Percentiles rank a stretch among this genome's conserved stretches.
Evolutionary conservation across 371 early-diverging fungal genomes (phyloP).

Genomic region (Smittium mucronatum): DNA sequence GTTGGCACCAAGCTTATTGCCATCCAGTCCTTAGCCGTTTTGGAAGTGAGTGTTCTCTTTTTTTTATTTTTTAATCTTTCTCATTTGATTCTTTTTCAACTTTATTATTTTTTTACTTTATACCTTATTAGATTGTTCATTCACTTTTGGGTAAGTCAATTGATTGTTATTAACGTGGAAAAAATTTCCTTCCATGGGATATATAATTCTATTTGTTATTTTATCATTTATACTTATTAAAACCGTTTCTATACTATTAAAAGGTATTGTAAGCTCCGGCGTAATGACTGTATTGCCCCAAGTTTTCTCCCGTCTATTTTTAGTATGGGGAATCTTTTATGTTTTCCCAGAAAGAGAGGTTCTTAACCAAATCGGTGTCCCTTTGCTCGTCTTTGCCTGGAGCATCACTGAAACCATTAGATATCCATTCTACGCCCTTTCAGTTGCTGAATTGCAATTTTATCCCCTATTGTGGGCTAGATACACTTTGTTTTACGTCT

Average conservation of each 20-base stretch:
- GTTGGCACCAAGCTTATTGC: conserved; percentile 42
- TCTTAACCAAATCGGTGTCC: conserved; percentile 48
- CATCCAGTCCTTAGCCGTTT: conserved; percentile 63
- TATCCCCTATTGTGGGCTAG: conserved; percentile 43
- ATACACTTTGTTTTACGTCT: conserved; percentile 76
- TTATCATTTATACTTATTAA: conserved; percentile 12
- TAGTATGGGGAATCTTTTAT: conserved; percentile 70
- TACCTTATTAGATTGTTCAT: background rate
- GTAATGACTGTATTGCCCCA: conserved; percentile 66
- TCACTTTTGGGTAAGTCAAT: background rate
- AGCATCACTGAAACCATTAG: conserved; percentile 78
- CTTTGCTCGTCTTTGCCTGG: conserved; percentile 87
- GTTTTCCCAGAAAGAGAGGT: conserved; percentile 50
- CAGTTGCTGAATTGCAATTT: conserved; percentile 44
- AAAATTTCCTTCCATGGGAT: background rate
- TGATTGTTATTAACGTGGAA: background rate
- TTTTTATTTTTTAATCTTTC: background rate
- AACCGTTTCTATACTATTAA: conserved; percentile 7
- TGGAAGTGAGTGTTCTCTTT: conserved; percentile 44
- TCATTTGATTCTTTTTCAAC: background rate
- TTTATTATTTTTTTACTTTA: background rate
- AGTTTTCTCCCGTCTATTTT: conserved; percentile 69
- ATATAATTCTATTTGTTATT: background rate
- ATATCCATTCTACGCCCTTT: conserved; percentile 70
- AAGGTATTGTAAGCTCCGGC: conserved; percentile 61